Evolutionary conservation across 1,284 basidiomycete species (phyloP), one percentile per base, ranked within the genome.

Genomic region (Ceratobasidium sp.): DNA sequence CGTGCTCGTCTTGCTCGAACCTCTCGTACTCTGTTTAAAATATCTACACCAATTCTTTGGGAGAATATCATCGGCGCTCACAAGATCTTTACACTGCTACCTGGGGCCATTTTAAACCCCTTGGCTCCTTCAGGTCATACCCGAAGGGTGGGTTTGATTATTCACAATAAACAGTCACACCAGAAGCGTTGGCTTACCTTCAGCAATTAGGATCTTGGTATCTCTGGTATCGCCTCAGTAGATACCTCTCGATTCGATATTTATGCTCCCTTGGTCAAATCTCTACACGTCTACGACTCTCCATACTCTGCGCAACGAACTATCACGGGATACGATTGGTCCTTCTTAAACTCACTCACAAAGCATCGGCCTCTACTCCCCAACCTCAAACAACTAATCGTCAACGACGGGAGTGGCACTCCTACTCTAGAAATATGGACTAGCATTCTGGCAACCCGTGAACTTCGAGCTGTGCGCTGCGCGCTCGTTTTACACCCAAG

Each of bases 11-110:
- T 51, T 19, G 47, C 27, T 50, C 29, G 45, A 11, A 50, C 47
- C 31, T 66, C 47, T 17, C n/a, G 48, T 9, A 29, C 31, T 11
- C 33, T 33, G 15, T 51, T 50, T 33, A 19, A 51, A 6, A n/a
- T 33, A 7, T 47, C 47, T 11, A 33, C 48, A 5, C 63, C 63
- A n/a, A 51, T 29, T 19, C 63, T 66, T 17, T 66, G 63, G 63
- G 48, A 48, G n/a, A 33, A 53, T n/a, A 15, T 66, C 2, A 47
- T 24, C 7, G 45, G 63, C 33, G 47, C 48, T 2, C 63, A 51
- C 24, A 31, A 36, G 19, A 44, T 60, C 24, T 27, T 60, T n/a
- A 7, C 11, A 2, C 33, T 60, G 29, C 19, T 60, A 6, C 33
- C 57, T 4, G 57, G 57, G 36, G 22, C 29, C 41, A 36, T 60